Evolutionary conservation across 2,329 filamentous ascomycete species (phyloP).

Genomic region (Colletotrichum sojae): DNA sequence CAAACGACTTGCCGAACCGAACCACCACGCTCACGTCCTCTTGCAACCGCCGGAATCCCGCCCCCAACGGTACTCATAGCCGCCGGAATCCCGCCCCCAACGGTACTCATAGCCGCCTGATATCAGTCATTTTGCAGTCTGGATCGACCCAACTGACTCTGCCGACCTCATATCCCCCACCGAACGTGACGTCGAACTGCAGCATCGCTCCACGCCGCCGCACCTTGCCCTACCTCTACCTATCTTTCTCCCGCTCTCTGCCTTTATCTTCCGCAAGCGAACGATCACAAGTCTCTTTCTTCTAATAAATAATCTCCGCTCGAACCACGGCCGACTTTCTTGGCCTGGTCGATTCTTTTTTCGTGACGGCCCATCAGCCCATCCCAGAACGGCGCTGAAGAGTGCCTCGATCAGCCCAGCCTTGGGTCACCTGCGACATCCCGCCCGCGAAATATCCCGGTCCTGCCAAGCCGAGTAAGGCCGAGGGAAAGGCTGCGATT

Average conservation of each 20-base stretch:
- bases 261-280: conserved; percentile 28
- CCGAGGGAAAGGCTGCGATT: conserved; percentile 26
- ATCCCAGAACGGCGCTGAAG: conserved; percentile 5
- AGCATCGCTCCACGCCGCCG: not conserved
- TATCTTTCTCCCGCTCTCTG: not conserved
- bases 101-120: conserved; percentile 10
- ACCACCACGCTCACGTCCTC: not conserved
- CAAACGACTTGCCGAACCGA: conserved; percentile 14
- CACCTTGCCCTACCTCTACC: conserved; percentile 6
- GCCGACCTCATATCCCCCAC: not conserved
- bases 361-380: not conserved
- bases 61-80: not conserved
- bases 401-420: conserved; percentile 12
- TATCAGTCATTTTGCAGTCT: not conserved
- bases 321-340: conserved; percentile 1
- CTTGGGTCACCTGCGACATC: conserved; percentile 6
- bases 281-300: conserved; percentile 14
- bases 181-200: not conserved
- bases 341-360: conserved; percentile 2
- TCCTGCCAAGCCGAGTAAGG: conserved; percentile 21
- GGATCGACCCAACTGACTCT: not conserved
- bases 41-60: conserved; percentile 7
- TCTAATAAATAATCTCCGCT: not conserved
- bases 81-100: conserved; percentile 3
- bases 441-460: conserved; percentile 13